Base-by-base conservation (phyloP, 306 rosid species). In the Cicer pinnatifidum region DNA sequence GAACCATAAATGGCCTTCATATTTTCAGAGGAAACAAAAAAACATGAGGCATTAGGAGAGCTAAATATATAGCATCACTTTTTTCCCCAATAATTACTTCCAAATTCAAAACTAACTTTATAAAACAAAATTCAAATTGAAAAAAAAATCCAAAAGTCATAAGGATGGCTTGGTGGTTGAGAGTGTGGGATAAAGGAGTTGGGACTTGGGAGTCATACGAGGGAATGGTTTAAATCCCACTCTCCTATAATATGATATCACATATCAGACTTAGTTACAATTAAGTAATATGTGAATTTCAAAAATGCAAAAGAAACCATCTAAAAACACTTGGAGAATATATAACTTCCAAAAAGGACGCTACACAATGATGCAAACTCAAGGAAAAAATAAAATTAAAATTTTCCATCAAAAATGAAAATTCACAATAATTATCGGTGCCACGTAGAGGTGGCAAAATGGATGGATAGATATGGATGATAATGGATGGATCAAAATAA, bases 1-100 rank as follows among this genome's bases (percentile, higher is more conserved):
- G 92, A 82, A 91, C 76, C 75, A 91, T 51, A 75, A 69, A 80
- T 1, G 96, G 96, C 95, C 98, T 94, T 59, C 86, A 86, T 15
- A 16, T 60, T 59, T 45, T 48, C 12, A 11, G 37, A 58, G 16
- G 65, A 33, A 59, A 33, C 17, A 9, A 13, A 16, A 58, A 70
- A 66, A 63, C 20, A 10, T 7, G 39, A 56, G 44, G 48, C 20
- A 81, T 89, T 66, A 88, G 83, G 58, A 48, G 35, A 79, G 74
- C 39, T 48, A 65, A 50, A 61, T 13, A 35, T 13, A 35, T 4
- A 58, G 44, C 66, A 77, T 44, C 4, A 57, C 52, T 12, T 41
- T 46, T 12, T 47, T 8, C n/a, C 40, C 45, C 16, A 35, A 33
- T 46, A 52, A 71, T 23, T 48, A 37, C 83, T 75, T 71, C 67